Base-by-base conservation (phyloP, 2,329 filamentous ascomycete genomes). In the Fusarium hostae region DNA sequence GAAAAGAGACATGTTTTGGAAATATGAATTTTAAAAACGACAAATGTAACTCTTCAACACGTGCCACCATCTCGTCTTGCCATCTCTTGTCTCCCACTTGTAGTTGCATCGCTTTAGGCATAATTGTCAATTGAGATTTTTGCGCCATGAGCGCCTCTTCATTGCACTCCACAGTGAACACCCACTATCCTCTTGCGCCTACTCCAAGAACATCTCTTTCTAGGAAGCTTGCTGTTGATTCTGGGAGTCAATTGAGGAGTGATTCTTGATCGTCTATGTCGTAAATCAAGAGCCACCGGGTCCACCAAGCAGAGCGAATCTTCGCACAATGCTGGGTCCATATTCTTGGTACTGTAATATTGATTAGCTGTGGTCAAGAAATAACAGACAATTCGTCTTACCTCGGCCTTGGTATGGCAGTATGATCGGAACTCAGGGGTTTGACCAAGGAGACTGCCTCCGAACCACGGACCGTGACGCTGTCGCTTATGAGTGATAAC, bases 381-480 rank as follows among this genome's bases (percentile, higher is more conserved):
- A 12, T 4, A 30, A 7, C 15, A 18, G 9, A 12, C 22, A 47
- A 15, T 16, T 22, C 10, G 8, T 77, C 86, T 75, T 79, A 90
- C 88, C 86, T 91, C 89, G 34, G 90, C 90, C 86, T 96, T 96
- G 63, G 93, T 99, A 84, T 99, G 97, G 86, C 96, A 99, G 85
- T 98, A 99, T 79, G 94, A 98, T 81, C 94, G 90, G 88, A 99
- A 99, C 83, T 99, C 97, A 8, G 97, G 95, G 10, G 96, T 99
- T 86, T 98, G 95, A 60, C 95, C 97, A 68, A 99, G 86, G 83
- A 99, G 87, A 84, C 94, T 97, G 76, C 96, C 96, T 82, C 96
- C 96, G 80, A 99, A 99, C 96, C 96, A 99, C 35, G 96, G 96
- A 22, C 96, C 96, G 81, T 99, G 95, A 79, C 95, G 88, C 88